These are phyloP conservation scores for Pogostemon cablin DNA, from an alignment of 257 asterid genomes.

Conservation along the genomic window DNA sequence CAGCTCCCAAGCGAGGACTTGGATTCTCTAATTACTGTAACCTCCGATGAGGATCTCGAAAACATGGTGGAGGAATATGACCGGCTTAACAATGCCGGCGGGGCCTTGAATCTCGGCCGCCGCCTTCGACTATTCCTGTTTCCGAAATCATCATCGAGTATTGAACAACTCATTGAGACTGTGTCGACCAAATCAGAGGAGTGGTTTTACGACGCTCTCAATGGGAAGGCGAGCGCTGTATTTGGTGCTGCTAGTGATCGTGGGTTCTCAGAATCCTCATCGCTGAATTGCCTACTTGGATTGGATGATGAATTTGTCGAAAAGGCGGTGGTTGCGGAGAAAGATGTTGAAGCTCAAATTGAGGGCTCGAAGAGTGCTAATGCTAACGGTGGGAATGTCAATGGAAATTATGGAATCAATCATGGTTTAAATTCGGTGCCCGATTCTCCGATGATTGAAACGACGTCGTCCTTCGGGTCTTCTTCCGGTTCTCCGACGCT, in stretches of 20 bases:
- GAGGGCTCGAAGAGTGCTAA: slow-evolving; percentile 34
- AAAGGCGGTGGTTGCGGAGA: slow-evolving; percentile 35
- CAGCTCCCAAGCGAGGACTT: slow-evolving; percentile 87
- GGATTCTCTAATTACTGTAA: slow-evolving; percentile 77
- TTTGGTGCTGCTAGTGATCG: slow-evolving; percentile 46
- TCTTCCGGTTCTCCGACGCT: slow-evolving; percentile 66
- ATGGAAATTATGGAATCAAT: slow-evolving; percentile 26
- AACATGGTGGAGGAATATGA: slow-evolving; percentile 90
- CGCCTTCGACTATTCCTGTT: slow-evolving; percentile 70
- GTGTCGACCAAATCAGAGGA: slow-evolving; percentile 70
- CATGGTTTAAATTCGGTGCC: slow-evolving; percentile 70
- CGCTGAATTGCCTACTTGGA: slow-evolving; percentile 80
- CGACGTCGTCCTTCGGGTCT: slow-evolving; percentile 87
- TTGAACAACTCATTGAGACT: slow-evolving; percentile 44
- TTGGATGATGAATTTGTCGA: slow-evolving; percentile 57
- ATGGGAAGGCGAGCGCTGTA: slow-evolving; percentile 46
- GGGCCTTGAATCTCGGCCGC: slow-evolving; percentile 38
- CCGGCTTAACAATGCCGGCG: slow-evolving; percentile 48
- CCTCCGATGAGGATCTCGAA: slow-evolving; percentile 83
- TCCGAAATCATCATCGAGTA: slow-evolving; percentile 35
- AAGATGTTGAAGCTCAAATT: slow-evolving; percentile 31
- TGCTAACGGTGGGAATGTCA: slow-evolving; percentile 26
- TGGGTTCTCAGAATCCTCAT: slow-evolving; percentile 71
- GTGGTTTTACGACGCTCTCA: slow-evolving; percentile 78
- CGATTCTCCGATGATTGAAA: slow-evolving; percentile 80